Evolutionary conservation across 2,329 filamentous ascomycete genomes (phyloP), one percentile per base, ranked within the genome.

Genomic region (Trichoderma polysporum): DNA sequence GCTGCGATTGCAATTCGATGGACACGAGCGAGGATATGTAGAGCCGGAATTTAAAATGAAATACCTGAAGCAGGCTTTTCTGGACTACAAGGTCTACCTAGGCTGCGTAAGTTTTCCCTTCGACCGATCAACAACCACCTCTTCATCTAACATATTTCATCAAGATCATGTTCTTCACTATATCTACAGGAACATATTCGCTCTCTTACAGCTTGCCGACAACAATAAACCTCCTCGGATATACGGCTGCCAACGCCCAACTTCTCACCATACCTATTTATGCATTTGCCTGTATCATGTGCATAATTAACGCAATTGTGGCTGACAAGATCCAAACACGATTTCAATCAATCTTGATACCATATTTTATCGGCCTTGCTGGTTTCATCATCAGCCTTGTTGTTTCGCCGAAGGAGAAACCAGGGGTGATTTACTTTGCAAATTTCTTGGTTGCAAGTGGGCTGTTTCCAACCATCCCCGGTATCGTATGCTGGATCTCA

Each of bases 401-500:
- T n/a, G n/a, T n/a, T n/a, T n/a, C n/a, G n/a, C n/a, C n/a, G n/a
- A n/a, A n/a, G n/a, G n/a, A n/a, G n/a, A n/a, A n/a, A n/a, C n/a
- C n/a, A n/a, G n/a, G n/a, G n/a, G n/a, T n/a, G n/a, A n/a, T n/a
- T n/a, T n/a, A n/a, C n/a, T n/a, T n/a, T n/a, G n/a, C n/a, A n/a
- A n/a, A n/a, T n/a, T n/a, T n/a, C n/a, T n/a, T n/a, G n/a, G n/a
- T n/a, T n/a, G n/a, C n/a, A n/a, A n/a, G n/a, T n/a, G n/a, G 35
- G 7, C 9, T 6, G 25, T 41, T 9, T 71, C 91, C 92, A 0
- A 88, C 87, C 31, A 90, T 95, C 66, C 82, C 91, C 0, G 94
- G 94, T 64, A 90, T 90, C 0, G 90, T 96, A 60, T 84, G 90
- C 0, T 96, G 93, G 93, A 81, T 89, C 0, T 86, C 86, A 37